A percentile compares a stretch with the other conserved stretches of the same genome.
phyloP scores from a whole-genome alignment of 345 rosid genomes.

The Eucalyptus cloeziana region DNA sequence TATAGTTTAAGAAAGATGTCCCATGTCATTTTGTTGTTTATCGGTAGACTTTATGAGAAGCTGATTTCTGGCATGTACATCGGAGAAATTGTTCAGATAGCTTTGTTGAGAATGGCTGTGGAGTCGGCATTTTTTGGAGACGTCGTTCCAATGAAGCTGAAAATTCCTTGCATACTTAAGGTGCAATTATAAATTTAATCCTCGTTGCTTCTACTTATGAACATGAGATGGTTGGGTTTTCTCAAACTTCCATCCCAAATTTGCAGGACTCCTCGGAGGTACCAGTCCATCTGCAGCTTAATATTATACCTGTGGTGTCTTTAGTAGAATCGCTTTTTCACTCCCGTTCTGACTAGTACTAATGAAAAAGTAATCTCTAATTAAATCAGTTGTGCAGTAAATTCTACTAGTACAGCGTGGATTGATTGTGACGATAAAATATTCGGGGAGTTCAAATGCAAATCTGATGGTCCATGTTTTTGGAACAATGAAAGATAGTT shows the following conservation, averaged over 20 bases:
- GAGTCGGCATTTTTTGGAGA: conserved; percentile 65
- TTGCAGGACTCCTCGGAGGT: too few species aligned
- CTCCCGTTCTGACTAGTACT: not conserved
- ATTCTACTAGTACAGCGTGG: not conserved
- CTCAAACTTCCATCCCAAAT: too few species aligned
- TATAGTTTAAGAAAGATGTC: too few species aligned
- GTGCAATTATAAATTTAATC: conserved; percentile 3
- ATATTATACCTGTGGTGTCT: not conserved
- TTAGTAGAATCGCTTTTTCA: not conserved
- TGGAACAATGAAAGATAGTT: too few species aligned
- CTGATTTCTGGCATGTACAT: not conserved
- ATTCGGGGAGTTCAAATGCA: not conserved
- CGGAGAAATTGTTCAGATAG: conserved; percentile 55
- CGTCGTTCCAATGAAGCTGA: conserved; percentile 43
- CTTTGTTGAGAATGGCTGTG: conserved; percentile 50
- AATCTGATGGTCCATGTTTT: too few species aligned
- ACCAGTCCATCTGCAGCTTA: too few species aligned
- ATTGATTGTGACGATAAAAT: not conserved
- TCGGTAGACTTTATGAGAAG: too few species aligned
- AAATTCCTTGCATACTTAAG: conserved; percentile 46
- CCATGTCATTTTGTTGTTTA: too few species aligned
- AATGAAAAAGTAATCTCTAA: not conserved
- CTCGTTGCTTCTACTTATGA: not conserved
- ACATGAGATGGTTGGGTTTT: too few species aligned
- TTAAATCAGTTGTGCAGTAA: not conserved